Percentiles rank a stretch among this genome's conserved stretches.
Evolutionary conservation across 805 yeast species (phyloP).

Genomic region (Candida mattraensis): DNA sequence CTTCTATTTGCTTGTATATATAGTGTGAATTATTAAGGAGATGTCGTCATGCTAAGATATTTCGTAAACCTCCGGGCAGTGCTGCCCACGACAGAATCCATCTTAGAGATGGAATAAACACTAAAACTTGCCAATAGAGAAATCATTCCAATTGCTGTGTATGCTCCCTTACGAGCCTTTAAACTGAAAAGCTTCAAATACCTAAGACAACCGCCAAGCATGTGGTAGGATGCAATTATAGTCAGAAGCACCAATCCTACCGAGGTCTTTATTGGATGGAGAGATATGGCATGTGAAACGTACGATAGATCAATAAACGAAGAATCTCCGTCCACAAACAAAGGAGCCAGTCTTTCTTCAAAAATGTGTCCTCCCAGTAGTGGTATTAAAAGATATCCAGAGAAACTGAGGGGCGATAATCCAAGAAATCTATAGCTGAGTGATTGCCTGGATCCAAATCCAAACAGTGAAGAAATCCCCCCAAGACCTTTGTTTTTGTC

Average conservation of each 20-base stretch:
- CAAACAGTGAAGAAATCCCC: constrained; percentile 56
- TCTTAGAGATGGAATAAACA: constrained; percentile 26
- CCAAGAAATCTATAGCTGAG: constrained; percentile 45
- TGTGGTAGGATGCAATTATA: constrained; percentile 49
- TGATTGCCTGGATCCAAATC: constrained; percentile 52
- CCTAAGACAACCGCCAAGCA: constrained; percentile 50
- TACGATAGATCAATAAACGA: constrained; percentile 53
- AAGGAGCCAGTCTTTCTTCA: constrained; percentile 50
- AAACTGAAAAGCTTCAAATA: constrained; percentile 42
- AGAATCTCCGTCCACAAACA: constrained; percentile 63
- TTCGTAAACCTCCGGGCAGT: constrained; percentile 23
- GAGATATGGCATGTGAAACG: constrained; percentile 40
- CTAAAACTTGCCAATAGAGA: constrained; percentile 40
- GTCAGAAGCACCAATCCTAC: constrained; percentile 38
- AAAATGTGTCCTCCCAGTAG: constrained; percentile 46
- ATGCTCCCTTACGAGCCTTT: constrained; percentile 45
- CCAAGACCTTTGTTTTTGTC: constrained; percentile 58
- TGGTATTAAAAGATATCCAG: constrained; percentile 56
- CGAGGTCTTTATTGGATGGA: constrained; percentile 5
- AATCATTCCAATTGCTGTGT: constrained; percentile 38
- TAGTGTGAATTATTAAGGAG: neutral
- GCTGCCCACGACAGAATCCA: constrained; percentile 25
- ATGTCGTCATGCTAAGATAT: constrained; percentile 12
- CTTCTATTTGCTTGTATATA: constrained; percentile 11
- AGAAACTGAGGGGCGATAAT: constrained; percentile 54